Evolutionary conservation across 2,329 filamentous ascomycete species (phyloP).

Genomic region (Parastagonospora avenae): DNA sequence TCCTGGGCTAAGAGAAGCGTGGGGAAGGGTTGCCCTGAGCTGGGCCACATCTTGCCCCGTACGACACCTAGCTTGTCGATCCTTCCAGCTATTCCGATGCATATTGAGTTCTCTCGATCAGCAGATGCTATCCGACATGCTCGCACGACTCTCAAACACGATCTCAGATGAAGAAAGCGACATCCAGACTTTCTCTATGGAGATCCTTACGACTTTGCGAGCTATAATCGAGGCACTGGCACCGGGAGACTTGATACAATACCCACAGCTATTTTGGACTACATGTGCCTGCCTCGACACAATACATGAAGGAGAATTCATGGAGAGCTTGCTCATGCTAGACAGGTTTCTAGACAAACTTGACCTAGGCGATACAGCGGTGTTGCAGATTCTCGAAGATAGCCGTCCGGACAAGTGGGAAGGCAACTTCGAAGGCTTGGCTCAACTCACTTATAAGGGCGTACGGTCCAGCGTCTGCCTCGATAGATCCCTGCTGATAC

Average conservation of each 20-base stretch:
- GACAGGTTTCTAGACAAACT: slow-evolving; percentile 84
- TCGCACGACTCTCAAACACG: slow-evolving; percentile 91
- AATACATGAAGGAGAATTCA: slow-evolving; percentile 93
- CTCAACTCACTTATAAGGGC: slow-evolving; percentile 87
- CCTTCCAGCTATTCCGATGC: slow-evolving; percentile 96
- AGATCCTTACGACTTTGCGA: slow-evolving; percentile 92
- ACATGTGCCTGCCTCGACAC: slow-evolving; percentile 95
- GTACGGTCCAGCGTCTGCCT: slow-evolving; percentile 84
- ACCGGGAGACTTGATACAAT: slow-evolving; percentile 78
- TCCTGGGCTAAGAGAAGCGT: slow-evolving; percentile 85
- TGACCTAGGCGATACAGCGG: slow-evolving; percentile 72
- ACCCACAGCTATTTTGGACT: slow-evolving; percentile 97
- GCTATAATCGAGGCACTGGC: slow-evolving; percentile 87
- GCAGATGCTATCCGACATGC: slow-evolving; percentile 95
- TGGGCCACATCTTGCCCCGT: slow-evolving; percentile 99
- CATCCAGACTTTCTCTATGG: slow-evolving; percentile 96
- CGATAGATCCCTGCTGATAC: slow-evolving; percentile 73
- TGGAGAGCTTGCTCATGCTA: slow-evolving; percentile 89
- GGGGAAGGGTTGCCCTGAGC: slow-evolving; percentile 85
- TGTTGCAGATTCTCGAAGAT: slow-evolving; percentile 74
- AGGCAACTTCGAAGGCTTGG: slow-evolving; percentile 82
- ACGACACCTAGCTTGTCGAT: slow-evolving; percentile 90
- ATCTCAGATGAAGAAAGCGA: slow-evolving; percentile 93
- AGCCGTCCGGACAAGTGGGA: slow-evolving; percentile 88
- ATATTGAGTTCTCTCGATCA: slow-evolving; percentile 90